phyloP scores from a whole-genome alignment of 495 filamentous ascomycete species.

The Choiromyces venosus region DNA sequence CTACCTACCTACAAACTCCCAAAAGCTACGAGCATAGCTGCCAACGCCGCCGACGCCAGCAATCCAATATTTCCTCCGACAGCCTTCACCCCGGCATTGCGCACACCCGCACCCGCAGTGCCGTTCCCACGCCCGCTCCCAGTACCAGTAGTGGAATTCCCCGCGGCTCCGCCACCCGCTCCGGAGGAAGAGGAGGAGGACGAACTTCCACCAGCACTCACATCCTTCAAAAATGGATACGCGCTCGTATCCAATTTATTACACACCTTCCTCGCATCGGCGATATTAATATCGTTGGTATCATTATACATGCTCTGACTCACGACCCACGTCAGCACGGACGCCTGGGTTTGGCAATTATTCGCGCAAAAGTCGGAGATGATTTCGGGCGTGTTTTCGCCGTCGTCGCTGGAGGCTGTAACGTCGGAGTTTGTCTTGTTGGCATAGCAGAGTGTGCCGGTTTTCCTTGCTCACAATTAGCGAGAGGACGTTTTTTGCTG shows the following conservation, averaged over 20 bases:
- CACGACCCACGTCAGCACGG: constrained; percentile 10
- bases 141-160: neutral
- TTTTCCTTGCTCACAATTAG: too few relatives aligned
- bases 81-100: neutral
- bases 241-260: constrained; percentile 14
- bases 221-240: constrained; percentile 12
- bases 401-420: neutral
- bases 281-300: neutral
- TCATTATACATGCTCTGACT: neutral
- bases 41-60: too few relatives aligned
- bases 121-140: neutral
- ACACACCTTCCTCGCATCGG: constrained; percentile 10
- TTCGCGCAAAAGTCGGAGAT: constrained; percentile 9
- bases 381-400: constrained; percentile 2
- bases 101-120: neutral
- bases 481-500: too few relatives aligned
- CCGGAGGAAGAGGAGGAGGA: neutral
- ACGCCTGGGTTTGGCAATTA: constrained; percentile 10
- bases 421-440: neutral
- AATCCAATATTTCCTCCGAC: too few relatives aligned
- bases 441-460: constrained; percentile 7
- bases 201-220: neutral
- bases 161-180: neutral
- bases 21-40: too few relatives aligned
- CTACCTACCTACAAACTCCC: too few relatives aligned